Evolutionary conservation across 345 rosid species (phyloP), one percentile per base, ranked within the genome.

Genomic region (Camelina neglecta): DNA sequence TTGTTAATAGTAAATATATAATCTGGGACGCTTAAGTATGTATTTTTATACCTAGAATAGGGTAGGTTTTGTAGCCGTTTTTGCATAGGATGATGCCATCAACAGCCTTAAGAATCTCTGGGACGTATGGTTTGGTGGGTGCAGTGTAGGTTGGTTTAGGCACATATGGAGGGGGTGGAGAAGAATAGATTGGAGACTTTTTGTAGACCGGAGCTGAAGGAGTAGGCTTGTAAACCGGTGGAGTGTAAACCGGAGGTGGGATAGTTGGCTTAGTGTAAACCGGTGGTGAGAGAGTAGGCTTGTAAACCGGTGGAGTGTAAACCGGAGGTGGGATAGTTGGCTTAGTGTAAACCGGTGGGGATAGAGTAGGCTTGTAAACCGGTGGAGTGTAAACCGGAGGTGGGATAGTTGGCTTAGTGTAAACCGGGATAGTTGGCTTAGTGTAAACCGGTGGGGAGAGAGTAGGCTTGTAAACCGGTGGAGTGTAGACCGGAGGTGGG

Each of bases 81-180:
- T 81, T 84, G 60, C 92, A 90, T 26, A 84, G 81, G 68, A 84
- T 79, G 76, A 84, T 72, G 8, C 96, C 92, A 78, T 84, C 81
- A 78, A 86, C 74, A 49, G 65, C 73, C 35, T 65, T 44, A 60
- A 50, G 44, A 29, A 78, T 59, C 73, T 78, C 73, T 50, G 81
- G 76, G 11, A 64, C 54, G 41, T 77, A 64, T 48, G 76, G 72
- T 6, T 77, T 77, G 33, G 72, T 8, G 49, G 76, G 54, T 70
- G 72, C 55, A 48, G 36, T 3, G 75, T 76, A 76, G 18, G 75
- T 63, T 56, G 67, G 67, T 64, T 77, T 71, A 36, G 80, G 75
- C 15, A 48, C 60, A 47, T 76, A 69, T 54, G 80, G 64, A 44
- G 70, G 71, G 16, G 77, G 79, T 50, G 67, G 54, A 57, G 72